Base-by-base conservation (phyloP, 495 filamentous ascomycete species). In the Aspergillus sclerotioniger region DNA sequence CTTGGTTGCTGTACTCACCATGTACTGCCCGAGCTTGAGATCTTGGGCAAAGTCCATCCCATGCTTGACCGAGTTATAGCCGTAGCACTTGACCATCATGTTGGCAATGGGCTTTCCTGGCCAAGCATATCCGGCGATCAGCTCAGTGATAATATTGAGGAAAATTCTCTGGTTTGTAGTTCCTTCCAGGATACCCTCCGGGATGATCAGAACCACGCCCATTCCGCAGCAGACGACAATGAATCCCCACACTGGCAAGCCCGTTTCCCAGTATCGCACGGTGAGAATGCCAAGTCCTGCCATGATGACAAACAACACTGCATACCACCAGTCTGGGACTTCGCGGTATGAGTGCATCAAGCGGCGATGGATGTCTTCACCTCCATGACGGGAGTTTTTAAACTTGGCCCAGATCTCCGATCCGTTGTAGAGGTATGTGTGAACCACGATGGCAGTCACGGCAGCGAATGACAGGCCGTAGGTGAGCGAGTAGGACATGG, bases 11-110 rank as follows among this genome's bases (percentile, higher is more conserved):
- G 10, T 6, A 32, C 58, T 20, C 41, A 66, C 64, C 72, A 83
- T 77, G 50, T 84, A 86, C 59, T 84, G 81, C 8, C 75, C 81
- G 37, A 80, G 53, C 62, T 82, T 81, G 5, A 82, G 54, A 51
- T 82, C 78, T 47, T 71, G 67, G 10, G 70, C 68, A 56, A 76
- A 83, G 44, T 69, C 68, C 59, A 82, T 75, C 13, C 76, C 81
- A 53, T 82, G 80, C 21, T 72, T 72, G 20, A 79, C 67, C 6
- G 77, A 75, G 21, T 81, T 78, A 50, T 78, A 77, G 44, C 90
- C 89, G 64, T 92, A 92, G 0, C 86, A 91, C 21, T 90, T 87
- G 62, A 92, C 91, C 43, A 92, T 88, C 86, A 92, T 91, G 66
- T 92, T 92, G 31, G 89, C 90, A 9, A 94, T 85, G 1, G 90